Evolutionary conservation across 106 monocot genomes (phyloP), one percentile per base, ranked within the genome.

Genomic region (Dendrobium nobile): DNA sequence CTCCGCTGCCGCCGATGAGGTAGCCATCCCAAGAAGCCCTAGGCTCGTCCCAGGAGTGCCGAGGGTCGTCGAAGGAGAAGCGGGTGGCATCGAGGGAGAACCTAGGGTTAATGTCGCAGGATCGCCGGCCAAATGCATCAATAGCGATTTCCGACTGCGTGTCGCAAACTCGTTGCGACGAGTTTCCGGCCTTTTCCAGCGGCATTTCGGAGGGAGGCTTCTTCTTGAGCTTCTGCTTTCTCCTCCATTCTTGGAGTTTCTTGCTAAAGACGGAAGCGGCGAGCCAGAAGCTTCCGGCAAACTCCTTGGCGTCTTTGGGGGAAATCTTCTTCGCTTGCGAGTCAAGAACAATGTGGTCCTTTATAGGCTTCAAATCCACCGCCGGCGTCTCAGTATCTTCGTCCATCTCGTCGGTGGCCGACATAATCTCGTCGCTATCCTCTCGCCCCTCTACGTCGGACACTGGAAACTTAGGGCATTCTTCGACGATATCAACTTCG

Each of bases 1-100:
- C 75, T 9, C 33, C 70, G 70, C 70, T 33, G 13, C 70, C 70
- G 27, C 70, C 70, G 70, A 79, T 48, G 76, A 48, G 24, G 85
- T 84, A 81, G 9, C 86, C 92, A 72, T 91, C 94, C 88, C 94
- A 95, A 0, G 90, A 95, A 5, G 91, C 94, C 31, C 91, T 82
- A 0, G 90, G 86, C 79, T 89, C 87, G 76, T 93, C 91, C 84
- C 81, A 86, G 19, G 92, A 95, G 75, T 80, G 84, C 24, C 91
- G 77, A 0, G 91, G 81, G 16, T 85, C 84, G 15, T 92, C 92
- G 37, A 95, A 83, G 47, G 90, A 95, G 56, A 88, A 55, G 15
- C 88, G 84, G 9, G 90, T 87, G 5, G 77, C 84, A 54, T 94
- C 91, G 27, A 94, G 82, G 18, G 91, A 94, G 84, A 91, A 89